phyloP scores from a whole-genome alignment of 352 stramenopile genomes.

The Pythium catenulatum region DNA sequence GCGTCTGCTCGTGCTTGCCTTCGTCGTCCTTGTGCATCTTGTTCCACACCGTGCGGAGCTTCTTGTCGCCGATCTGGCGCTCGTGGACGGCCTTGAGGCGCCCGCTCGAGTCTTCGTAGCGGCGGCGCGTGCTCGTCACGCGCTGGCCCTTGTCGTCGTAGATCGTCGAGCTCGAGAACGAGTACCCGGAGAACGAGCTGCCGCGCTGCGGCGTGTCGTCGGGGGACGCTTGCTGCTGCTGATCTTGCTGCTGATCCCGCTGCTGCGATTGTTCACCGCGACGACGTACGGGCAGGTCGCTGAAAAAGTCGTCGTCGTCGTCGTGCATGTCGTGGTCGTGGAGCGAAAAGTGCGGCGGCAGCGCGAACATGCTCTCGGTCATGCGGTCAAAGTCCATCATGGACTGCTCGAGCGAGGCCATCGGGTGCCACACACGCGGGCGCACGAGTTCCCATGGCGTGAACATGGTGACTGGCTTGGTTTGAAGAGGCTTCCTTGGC shows the following conservation, averaged over 20 bases:
- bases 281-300: slow-evolving; percentile 65
- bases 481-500: no score
- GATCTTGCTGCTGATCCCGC: neutral
- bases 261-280: slow-evolving; percentile 53
- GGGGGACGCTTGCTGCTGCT: neutral
- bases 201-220: neutral
- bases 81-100: slow-evolving; percentile 84
- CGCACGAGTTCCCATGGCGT: slow-evolving; percentile 75
- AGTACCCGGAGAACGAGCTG: slow-evolving; percentile 71
- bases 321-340: slow-evolving; percentile 48
- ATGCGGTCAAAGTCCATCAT: slow-evolving; percentile 80
- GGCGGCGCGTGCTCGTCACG: slow-evolving; percentile 74
- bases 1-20: slow-evolving; percentile 76
- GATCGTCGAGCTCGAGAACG: slow-evolving; percentile 79
- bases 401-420: slow-evolving; percentile 82
- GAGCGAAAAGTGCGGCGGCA: slow-evolving; percentile 31
- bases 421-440: slow-evolving; percentile 75
- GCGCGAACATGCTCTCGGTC: slow-evolving; percentile 61
- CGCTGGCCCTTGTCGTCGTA: slow-evolving; percentile 78
- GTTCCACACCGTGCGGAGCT: slow-evolving; percentile 77
- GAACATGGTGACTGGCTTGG: slow-evolving; percentile 61
- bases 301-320: slow-evolving; percentile 77
- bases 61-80: slow-evolving; percentile 81
- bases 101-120: slow-evolving; percentile 88
- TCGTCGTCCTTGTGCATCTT: slow-evolving; percentile 72